A percentile compares a stretch with the other conserved stretches of the same genome.
Conservation (phyloP, 306 rosid genomes). For the Hylodesmum podocarpum region DNA sequence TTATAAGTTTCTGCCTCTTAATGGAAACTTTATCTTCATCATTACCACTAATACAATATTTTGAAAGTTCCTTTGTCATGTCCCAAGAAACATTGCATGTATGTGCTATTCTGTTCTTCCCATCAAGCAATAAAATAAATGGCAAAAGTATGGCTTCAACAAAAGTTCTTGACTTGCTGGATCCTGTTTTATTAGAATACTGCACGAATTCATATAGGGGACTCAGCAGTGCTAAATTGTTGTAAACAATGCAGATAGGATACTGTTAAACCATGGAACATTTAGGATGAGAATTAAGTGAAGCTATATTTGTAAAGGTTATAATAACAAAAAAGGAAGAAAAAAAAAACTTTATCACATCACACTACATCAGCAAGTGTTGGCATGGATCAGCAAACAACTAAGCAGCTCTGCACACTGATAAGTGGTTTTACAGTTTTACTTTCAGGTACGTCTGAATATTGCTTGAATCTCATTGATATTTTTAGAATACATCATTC, state of each 20-base stretch:
- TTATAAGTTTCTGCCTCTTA: conserved; percentile 57
- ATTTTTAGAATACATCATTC: not conserved
- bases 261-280: not conserved
- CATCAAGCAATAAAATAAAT: conserved; percentile 57
- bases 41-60: conserved; percentile 31
- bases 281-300: not conserved
- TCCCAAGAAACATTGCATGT: conserved; percentile 38
- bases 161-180: conserved; percentile 52
- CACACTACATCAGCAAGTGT: not conserved
- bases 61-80: conserved; percentile 36
- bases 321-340: not conserved
- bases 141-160: conserved; percentile 73
- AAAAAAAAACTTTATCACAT: not conserved
- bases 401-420: not conserved
- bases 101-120: conserved; percentile 26
- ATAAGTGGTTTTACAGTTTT: not conserved
- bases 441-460: not conserved
- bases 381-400: conserved; percentile 8
- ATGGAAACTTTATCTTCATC: conserved; percentile 34
- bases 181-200: conserved; percentile 47
- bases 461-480: not conserved
- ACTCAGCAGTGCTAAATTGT: conserved; percentile 14
- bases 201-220: conserved; percentile 41
- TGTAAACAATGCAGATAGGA: not conserved
- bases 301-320: not conserved